Base-by-base conservation (phyloP, 805 yeast genomes). In the Nakazawaea holstii region DNA sequence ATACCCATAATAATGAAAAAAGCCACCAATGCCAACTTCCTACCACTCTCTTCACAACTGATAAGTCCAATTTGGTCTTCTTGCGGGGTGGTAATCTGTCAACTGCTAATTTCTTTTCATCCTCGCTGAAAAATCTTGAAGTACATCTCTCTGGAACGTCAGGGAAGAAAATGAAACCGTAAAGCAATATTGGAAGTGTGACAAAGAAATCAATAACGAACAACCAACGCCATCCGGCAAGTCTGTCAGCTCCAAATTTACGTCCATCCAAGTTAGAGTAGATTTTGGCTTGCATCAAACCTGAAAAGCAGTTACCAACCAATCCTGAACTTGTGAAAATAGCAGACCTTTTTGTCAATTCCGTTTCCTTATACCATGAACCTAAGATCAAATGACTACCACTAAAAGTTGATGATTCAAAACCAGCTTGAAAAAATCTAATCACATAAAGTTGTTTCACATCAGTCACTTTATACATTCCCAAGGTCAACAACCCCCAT, bases 221-320 rank as follows among this genome's bases (percentile, higher is more conserved):
- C 64, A 80, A 73, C 88, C 87, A 82, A 60, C 80, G 73, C 88
- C 88, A 82, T 17, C 80, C 76, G 6, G 72, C 69, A 27, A 73
- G 57, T 2, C 82, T 83, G 38, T 61, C 60, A 6, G 60, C 66
- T 43, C 76, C 77, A 28, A 45, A 45, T 20, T 35, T 39, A n/a
- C 29, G 48, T 28, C 43, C 43, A 45, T 68, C 65, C 52, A 77
- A 57, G 52, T 69, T 68, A 15, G 58, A 61, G 54, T 70, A 72
- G 33, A 78, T 77, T 2, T 78, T 75, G n/a, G 74, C 72, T 56
- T 79, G 84, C 74, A 79, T 69, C n/a, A 75, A 70, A 1, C 79
- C 75, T 38, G 80, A 73, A 53, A 78, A 75, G 47, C 78, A 71
- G 24, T 77, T 72, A 0, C 85, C 84, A 35, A 78, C 51, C 27